Evolutionary conservation across 202 grass and related monocot species (phyloP), one percentile per base, ranked within the genome.

Genomic region (Schoenoplectus tabernaemontani): DNA sequence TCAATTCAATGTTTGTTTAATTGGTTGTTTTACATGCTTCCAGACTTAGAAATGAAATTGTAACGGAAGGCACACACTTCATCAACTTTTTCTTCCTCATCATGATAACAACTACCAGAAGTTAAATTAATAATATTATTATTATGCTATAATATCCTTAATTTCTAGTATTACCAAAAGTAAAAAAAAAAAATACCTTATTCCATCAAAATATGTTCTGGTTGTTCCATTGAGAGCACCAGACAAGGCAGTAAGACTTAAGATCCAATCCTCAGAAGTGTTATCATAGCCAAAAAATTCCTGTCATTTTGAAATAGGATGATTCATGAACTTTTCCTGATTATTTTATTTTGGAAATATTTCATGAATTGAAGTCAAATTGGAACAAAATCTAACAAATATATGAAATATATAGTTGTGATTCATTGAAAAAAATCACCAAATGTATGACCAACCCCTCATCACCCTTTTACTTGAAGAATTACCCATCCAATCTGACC

Each of bases 211-310:
- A 47, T 89, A 89, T 9, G 87, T 28, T 80, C 87, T 74, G 11
- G 83, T 89, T 9, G 83, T 89, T 83, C 87, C 87, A 67, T 89
- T 89, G 50, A 85, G 64, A 59, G 87, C 87, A 43, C 87, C 87
- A 36, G 87, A 89, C 17, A 89, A 77, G 23, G 83, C 76, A 50
- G 87, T 89, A 32, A 89, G 46, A 43, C 87, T 89, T 34, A 89
- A 74, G 16, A 89, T 64, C 87, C 87, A 89, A 50, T 85, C 79
- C 73, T 89, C 87, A 19, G 83, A 85, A 64, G 87, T 85, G 71
- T 78, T 59, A 30, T 82, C 83, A 50, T 89, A 76, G 15, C 83
- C 83, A 24, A 58, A 17, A 79, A 89, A 89, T 36, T 80, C 79
- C 87, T 89, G 78, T 41, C 81, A 82, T 69, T 19, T 75, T 19